Percentiles rank a stretch among this genome's conserved stretches.
These are phyloP conservation scores for Apiospora hydei DNA, from an alignment of 2,329 filamentous ascomycete genomes.

Conservation along the genomic window DNA sequence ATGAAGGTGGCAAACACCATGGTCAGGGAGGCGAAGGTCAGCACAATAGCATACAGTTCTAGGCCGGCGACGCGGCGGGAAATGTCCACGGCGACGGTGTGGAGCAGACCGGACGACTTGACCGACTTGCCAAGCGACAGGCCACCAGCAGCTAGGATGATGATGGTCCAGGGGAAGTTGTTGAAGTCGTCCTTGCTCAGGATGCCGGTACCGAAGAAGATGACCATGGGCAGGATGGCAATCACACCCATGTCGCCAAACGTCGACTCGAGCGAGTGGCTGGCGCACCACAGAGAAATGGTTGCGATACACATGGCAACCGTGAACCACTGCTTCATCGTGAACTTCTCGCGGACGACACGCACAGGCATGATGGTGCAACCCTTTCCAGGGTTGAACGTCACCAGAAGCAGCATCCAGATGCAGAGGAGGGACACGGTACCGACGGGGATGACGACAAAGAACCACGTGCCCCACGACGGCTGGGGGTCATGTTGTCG, in stretches of 20 bases:
- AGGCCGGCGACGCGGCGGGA: constrained; percentile 77
- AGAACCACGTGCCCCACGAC: constrained; percentile 97
- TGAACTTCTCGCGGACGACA: constrained; percentile 86
- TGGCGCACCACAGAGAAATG: constrained; percentile 91
- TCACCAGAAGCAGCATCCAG: constrained; percentile 84
- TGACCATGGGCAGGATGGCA: constrained; percentile 91
- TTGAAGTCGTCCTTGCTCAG: constrained; percentile 99
- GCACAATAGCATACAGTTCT: constrained; percentile 83
- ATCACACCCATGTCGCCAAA: constrained; percentile 99
- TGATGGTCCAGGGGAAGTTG: constrained; percentile 99
- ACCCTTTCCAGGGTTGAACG: constrained; percentile 84
- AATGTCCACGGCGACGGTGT: constrained; percentile 84
- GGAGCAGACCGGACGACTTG: constrained; percentile 88
- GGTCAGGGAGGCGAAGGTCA: constrained; percentile 85
- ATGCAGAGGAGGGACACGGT: constrained; percentile 87
- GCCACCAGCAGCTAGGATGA: constrained; percentile 94
- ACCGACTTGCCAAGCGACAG: constrained; percentile 93
- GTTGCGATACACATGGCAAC: constrained; percentile 81
- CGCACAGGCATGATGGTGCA: constrained; percentile 93
- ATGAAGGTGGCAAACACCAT: constrained; percentile 97
- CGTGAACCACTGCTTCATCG: constrained; percentile 92
- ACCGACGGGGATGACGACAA: constrained; percentile 91
- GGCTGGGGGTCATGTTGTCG: constrained; percentile 93
- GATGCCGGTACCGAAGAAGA: constrained; percentile 97
- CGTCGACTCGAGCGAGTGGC: constrained; percentile 82